phyloP scores from a whole-genome alignment of 148 eudicot genomes.

The Selenicereus undatus region DNA sequence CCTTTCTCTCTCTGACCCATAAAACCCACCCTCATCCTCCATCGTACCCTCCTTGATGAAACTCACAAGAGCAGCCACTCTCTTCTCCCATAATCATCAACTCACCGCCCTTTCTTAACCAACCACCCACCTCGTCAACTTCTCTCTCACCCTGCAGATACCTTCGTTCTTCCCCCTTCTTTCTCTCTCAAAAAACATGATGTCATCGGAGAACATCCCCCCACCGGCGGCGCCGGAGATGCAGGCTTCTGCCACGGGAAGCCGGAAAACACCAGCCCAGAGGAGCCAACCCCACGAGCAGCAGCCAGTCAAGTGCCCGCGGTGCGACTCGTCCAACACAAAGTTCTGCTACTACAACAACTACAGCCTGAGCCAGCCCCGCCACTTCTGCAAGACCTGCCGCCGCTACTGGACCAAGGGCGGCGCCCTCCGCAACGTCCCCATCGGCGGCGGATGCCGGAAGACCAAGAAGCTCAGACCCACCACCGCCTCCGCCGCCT shows the following conservation, averaged over 20 bases:
- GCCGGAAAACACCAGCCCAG: constrained; percentile 22
- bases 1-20: constrained; percentile 4
- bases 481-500: constrained; percentile 14
- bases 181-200: constrained; percentile 15
- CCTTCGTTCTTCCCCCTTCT: not conserved
- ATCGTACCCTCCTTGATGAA: constrained; percentile 9
- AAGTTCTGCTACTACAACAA: constrained; percentile 97
- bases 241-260: constrained; percentile 7
- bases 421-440: constrained; percentile 86
- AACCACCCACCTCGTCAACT: not conserved
- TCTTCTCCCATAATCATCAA: constrained; percentile 4
- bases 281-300: constrained; percentile 31
- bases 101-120: constrained; percentile 9
- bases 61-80: constrained; percentile 22
- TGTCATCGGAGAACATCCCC: constrained; percentile 41
- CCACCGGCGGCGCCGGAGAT: constrained; percentile 22
- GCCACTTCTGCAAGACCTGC: constrained; percentile 92
- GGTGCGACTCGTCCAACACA: constrained; percentile 89
- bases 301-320: constrained; percentile 53
- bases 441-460: constrained; percentile 84
- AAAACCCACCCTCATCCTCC: constrained; percentile 7
- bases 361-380: constrained; percentile 80
- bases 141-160: constrained; percentile 11
- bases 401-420: constrained; percentile 92
- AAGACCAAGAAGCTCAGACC: constrained; percentile 55